Evolutionary conservation across 2,329 filamentous ascomycete genomes (phyloP).

Genomic region (Cercospora nicotianae): DNA sequence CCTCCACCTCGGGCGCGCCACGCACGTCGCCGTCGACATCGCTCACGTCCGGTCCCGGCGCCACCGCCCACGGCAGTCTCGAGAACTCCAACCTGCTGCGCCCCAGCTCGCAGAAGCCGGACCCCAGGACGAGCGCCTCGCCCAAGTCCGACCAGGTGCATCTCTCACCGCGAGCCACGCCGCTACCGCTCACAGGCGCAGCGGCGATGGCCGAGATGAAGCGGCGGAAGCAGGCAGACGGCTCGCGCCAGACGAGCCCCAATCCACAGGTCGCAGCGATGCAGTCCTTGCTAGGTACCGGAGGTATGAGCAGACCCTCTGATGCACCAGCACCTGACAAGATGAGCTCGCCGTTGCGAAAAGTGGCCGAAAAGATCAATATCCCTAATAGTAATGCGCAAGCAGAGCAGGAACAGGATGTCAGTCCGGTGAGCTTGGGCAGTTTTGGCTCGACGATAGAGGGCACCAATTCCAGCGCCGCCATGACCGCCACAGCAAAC

Average conservation of each 20-base stretch:
- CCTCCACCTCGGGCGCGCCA: conserved; percentile 42
- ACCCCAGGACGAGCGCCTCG: conserved; percentile 34
- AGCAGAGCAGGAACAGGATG: conserved; percentile 50
- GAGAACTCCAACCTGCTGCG: conserved; percentile 31
- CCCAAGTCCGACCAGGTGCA: conserved; percentile 45
- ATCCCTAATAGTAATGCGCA: conserved; percentile 47
- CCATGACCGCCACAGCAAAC: conserved; percentile 51
- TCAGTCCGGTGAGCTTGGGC: conserved; percentile 54
- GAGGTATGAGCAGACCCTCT: conserved; percentile 46
- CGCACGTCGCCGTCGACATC: conserved; percentile 44
- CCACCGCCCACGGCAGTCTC: conserved; percentile 23
- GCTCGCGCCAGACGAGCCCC: conserved; percentile 48
- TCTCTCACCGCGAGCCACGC: conserved; percentile 39
- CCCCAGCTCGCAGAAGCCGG: conserved; percentile 28
- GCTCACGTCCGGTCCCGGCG: conserved; percentile 22
- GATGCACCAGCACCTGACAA: conserved; percentile 48
- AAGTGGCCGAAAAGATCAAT: conserved; percentile 50
- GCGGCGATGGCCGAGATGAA: conserved; percentile 52
- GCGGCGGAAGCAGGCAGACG: conserved; percentile 42
- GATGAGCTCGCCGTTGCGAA: conserved; percentile 51
- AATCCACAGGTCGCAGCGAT: conserved; percentile 50
- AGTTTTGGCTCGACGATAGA: conserved; percentile 55
- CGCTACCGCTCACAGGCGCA: conserved; percentile 46
- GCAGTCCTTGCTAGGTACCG: conserved; percentile 46
- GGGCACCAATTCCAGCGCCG: conserved; percentile 41